phyloP scores from a whole-genome alignment of 2,329 filamentous ascomycete genomes.

The Aurifilum marmelostoma region DNA sequence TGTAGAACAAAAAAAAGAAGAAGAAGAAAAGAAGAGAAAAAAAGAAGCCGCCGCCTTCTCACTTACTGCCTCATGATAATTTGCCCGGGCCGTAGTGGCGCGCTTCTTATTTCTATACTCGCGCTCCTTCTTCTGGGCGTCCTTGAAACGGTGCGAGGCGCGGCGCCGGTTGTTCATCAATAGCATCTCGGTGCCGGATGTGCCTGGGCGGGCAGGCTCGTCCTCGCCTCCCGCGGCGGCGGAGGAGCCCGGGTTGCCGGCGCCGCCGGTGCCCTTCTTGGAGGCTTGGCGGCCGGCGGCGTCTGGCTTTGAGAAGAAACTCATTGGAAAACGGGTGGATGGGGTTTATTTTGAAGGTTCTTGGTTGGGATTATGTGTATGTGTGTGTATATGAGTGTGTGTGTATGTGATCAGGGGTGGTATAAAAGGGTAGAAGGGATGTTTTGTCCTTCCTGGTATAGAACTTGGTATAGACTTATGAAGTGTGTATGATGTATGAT shows the following conservation, averaged over 20 bases:
- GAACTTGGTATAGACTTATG: neutral
- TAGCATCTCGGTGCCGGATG: constrained; percentile 48
- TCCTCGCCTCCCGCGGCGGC: constrained; percentile 29
- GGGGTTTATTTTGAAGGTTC: neutral
- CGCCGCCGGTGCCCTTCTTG: neutral
- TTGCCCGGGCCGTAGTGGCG: constrained; percentile 42
- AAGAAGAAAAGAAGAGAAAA: too few species aligned
- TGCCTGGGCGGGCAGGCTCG: constrained; percentile 44
- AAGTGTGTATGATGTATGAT: neutral
- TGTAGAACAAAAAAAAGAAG: too few species aligned
- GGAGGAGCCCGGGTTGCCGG: neutral
- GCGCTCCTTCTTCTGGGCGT: constrained; percentile 46
- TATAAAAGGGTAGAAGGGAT: neutral
- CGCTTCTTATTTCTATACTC: constrained; percentile 48
- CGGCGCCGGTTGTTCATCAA: constrained; percentile 44
- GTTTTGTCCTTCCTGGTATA: neutral
- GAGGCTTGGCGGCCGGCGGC: constrained; percentile 19
- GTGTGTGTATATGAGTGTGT: too few species aligned
- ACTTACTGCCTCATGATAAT: constrained; percentile 40
- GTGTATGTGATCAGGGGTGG: neutral
- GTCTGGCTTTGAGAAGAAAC: constrained; percentile 25
- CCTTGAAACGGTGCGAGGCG: constrained; percentile 43
- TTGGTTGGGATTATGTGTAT: neutral
- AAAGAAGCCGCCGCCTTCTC: too few species aligned
- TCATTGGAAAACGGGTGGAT: constrained; percentile 9